Percentiles rank a stretch among this genome's conserved stretches.
phyloP scores from a whole-genome alignment of 108 stramenopile species.

The Nannochloropsis granulata region DNA sequence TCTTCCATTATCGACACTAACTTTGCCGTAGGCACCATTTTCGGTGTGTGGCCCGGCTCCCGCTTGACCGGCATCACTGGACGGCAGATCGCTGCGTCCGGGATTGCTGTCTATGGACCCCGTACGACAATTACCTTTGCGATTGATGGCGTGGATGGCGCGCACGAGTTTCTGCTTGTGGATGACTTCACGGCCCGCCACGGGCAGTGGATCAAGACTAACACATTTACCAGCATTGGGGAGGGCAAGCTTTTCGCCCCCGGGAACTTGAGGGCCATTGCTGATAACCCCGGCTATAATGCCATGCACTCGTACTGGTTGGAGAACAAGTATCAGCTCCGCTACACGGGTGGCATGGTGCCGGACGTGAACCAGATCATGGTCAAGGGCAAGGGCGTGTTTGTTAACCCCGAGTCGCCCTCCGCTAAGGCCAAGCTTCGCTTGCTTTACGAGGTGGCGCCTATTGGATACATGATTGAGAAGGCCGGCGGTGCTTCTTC shows the following conservation, averaged over 20 bases:
- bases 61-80: constrained; percentile 40
- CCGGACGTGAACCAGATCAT: constrained; percentile 47
- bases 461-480: constrained; percentile 41
- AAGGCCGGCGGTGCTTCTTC: constrained; percentile 43
- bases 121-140: constrained; percentile 42
- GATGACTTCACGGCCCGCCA: constrained; percentile 40
- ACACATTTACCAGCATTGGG: constrained; percentile 31
- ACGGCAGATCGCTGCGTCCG: constrained; percentile 24
- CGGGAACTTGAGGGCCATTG: constrained; percentile 41
- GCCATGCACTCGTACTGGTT: constrained; percentile 38
- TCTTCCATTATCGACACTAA: constrained; percentile 49
- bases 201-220: constrained; percentile 39
- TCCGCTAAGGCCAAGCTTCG: constrained; percentile 40
- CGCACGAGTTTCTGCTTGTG: constrained; percentile 36
- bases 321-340: constrained; percentile 40
- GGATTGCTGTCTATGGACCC: constrained; percentile 44
- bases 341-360: constrained; percentile 47
- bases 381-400: constrained; percentile 44
- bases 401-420: constrained; percentile 41
- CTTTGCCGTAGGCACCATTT: constrained; percentile 47
- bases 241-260: constrained; percentile 58
- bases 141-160: constrained; percentile 30
- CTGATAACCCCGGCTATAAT: constrained; percentile 41
- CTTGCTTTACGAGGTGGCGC: constrained; percentile 41
- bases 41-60: constrained; percentile 42